phyloP scores from a whole-genome alignment of 129 eudicot genomes.

The Dittrichia graveolens region DNA sequence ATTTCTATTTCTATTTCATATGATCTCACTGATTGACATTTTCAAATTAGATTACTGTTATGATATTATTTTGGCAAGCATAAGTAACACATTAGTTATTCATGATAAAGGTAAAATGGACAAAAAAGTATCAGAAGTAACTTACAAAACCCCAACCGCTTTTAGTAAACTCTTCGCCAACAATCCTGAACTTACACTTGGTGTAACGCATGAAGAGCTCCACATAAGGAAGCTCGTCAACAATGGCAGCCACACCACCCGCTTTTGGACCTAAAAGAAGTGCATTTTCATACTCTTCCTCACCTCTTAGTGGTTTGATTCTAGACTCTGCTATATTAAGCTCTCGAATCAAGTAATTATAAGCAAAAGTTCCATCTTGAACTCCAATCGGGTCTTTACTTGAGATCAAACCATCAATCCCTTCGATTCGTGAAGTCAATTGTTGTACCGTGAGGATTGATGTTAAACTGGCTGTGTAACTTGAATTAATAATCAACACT shows the following conservation, averaged over 20 bases:
- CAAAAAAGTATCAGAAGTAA: not conserved
- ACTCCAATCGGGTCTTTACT: conserved; percentile 69
- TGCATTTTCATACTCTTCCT: conserved; percentile 53
- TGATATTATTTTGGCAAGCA: too few species aligned
- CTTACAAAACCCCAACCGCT: conserved; percentile 98
- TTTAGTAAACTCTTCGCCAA: conserved; percentile 80
- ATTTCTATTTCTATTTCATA: too few species aligned
- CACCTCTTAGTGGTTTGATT: conserved; percentile 55
- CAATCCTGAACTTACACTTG: conserved; percentile 59
- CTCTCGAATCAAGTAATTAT: conserved; percentile 60
- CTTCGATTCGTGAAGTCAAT: conserved; percentile 61
- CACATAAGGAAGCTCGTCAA: conserved; percentile 85
- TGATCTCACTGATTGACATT: too few species aligned
- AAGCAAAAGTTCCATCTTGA: conserved; percentile 86
- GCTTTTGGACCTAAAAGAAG: conserved; percentile 61
- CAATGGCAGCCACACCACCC: conserved; percentile 85
- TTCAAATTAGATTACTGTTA: too few species aligned
- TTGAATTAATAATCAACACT: conserved; percentile 78
- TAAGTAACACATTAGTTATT: not conserved
- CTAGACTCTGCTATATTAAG: conserved; percentile 59
- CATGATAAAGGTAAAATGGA: not conserved
- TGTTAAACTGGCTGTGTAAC: conserved; percentile 94
- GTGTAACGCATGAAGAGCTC: conserved; percentile 69
- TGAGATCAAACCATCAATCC: conserved; percentile 69
- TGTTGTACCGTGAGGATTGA: conserved; percentile 90